Conservation (phyloP, 2,329 filamentous ascomycete genomes). For the Chrysosporium queenslandicum region DNA sequence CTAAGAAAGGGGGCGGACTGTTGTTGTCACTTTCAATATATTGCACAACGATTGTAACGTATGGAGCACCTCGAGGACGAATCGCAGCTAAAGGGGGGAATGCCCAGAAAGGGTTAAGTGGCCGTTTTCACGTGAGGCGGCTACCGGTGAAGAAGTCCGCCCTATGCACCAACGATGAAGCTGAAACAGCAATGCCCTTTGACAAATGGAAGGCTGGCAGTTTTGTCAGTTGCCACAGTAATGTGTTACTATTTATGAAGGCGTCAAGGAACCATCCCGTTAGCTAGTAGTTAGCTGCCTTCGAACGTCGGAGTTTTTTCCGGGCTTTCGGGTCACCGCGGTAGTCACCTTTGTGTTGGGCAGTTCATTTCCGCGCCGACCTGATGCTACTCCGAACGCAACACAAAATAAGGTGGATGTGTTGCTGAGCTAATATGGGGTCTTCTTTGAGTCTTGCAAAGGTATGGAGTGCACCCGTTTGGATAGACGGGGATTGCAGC, state of each 20-base stretch:
- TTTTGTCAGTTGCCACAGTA: neutral
- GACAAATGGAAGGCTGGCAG: neutral
- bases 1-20: neutral
- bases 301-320: too few species aligned
- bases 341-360: neutral
- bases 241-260: neutral
- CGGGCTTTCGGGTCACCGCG: too few species aligned
- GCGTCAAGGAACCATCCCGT: neutral
- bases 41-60: neutral
- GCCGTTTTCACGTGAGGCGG: constrained; percentile 1
- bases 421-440: constrained; percentile 10
- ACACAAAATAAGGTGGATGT: neutral
- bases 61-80: neutral
- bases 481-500: neutral
- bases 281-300: too few species aligned
- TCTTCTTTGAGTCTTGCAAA: constrained; percentile 10
- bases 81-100: constrained; percentile 9
- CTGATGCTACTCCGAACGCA: neutral
- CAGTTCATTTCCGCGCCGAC: neutral
- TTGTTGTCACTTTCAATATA: neutral
- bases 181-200: neutral
- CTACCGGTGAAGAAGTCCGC: neutral
- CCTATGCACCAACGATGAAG: neutral
- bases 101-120: constrained; percentile 5
- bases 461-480: neutral